A percentile compares a stretch with the other conserved stretches of the same genome.
Evolutionary conservation across 352 stramenopile species (phyloP).

Genomic region (Globisporangium okanoganense): DNA sequence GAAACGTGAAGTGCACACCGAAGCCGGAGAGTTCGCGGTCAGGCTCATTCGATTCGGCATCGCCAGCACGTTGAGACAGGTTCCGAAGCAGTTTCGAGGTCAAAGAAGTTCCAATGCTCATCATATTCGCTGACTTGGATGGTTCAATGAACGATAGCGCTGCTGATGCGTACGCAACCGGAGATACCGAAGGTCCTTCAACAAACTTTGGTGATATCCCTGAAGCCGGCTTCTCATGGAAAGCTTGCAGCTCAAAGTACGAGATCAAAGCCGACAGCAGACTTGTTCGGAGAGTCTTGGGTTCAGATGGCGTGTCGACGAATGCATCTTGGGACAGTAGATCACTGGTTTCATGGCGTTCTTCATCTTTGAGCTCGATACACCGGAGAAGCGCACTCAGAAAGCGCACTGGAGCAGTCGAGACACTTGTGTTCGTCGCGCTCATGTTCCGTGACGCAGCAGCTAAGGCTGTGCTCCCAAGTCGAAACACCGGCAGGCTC

Average conservation of each 20-base stretch:
- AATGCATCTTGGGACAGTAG: not conserved
- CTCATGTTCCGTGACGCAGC: constrained; percentile 6
- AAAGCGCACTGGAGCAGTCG: constrained; percentile 14
- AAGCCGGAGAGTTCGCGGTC: constrained; percentile 45
- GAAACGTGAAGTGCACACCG: constrained; percentile 44
- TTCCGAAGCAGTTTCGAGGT: constrained; percentile 35
- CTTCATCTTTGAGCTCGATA: constrained; percentile 14
- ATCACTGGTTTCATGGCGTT: not conserved
- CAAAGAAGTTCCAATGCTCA: constrained; percentile 17
- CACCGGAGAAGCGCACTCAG: constrained; percentile 16
- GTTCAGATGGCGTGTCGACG: not conserved
- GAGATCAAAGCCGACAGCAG: constrained; percentile 12
- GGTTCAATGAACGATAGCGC: constrained; percentile 34
- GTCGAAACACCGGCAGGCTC: constrained; percentile 44
- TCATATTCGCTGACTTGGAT: not conserved
- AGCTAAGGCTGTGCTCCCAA: not conserved
- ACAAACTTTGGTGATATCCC: not conserved
- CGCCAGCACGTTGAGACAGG: constrained; percentile 24
- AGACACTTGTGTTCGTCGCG: not conserved
- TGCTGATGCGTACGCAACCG: constrained; percentile 30
- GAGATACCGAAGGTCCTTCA: constrained; percentile 23
- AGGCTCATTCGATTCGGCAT: constrained; percentile 17
- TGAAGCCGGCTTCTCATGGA: constrained; percentile 3
- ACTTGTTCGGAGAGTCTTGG: constrained; percentile 5
- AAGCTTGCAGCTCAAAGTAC: constrained; percentile 9